A percentile compares a stretch with the other conserved stretches of the same genome.
These are phyloP conservation scores for Lachnellula willkommii DNA, from an alignment of 2,329 filamentous ascomycete genomes.

Conservation along the genomic window DNA sequence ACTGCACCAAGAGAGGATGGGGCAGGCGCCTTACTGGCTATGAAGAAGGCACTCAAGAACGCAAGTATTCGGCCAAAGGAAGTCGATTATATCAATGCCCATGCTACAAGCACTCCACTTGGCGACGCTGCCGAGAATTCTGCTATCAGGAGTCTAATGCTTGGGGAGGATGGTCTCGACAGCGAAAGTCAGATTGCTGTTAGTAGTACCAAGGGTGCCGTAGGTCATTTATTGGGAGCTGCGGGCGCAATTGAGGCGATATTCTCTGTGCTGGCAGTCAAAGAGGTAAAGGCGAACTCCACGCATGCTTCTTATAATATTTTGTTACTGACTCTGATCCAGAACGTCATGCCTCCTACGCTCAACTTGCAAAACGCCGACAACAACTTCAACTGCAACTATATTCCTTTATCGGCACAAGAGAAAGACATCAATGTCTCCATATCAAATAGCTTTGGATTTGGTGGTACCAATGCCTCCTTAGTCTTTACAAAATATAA, in stretches of 20 bases:
- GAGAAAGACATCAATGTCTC: slow-evolving; percentile 65
- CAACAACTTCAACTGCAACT: slow-evolving; percentile 73
- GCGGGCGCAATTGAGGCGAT: slow-evolving; percentile 87
- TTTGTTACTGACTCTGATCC: slow-evolving; percentile 6
- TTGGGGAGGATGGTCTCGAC: slow-evolving; percentile 62
- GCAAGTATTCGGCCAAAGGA: slow-evolving; percentile 62
- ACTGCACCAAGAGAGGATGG: slow-evolving; percentile 84
- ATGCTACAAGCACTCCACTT: slow-evolving; percentile 81
- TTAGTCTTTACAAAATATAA: slow-evolving; percentile 59
- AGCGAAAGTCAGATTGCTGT: slow-evolving; percentile 65
- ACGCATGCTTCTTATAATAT: not conserved
- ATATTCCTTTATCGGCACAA: slow-evolving; percentile 70
- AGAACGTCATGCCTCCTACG: slow-evolving; percentile 81
- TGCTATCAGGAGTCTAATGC: slow-evolving; percentile 73
- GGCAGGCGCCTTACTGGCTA: slow-evolving; percentile 73
- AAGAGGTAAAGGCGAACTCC: slow-evolving; percentile 51
- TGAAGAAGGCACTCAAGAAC: slow-evolving; percentile 74
- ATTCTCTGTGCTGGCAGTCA: slow-evolving; percentile 73
- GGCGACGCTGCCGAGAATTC: slow-evolving; percentile 84
- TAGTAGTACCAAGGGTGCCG: slow-evolving; percentile 89
- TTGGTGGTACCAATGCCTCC: slow-evolving; percentile 92
- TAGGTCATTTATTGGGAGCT: slow-evolving; percentile 87
- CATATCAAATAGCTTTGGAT: slow-evolving; percentile 93
- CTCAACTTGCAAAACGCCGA: slow-evolving; percentile 69
- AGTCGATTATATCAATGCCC: slow-evolving; percentile 92